phyloP scores from a whole-genome alignment of 1,284 basidiomycete species.

The Trichosporon asahii region DNA sequence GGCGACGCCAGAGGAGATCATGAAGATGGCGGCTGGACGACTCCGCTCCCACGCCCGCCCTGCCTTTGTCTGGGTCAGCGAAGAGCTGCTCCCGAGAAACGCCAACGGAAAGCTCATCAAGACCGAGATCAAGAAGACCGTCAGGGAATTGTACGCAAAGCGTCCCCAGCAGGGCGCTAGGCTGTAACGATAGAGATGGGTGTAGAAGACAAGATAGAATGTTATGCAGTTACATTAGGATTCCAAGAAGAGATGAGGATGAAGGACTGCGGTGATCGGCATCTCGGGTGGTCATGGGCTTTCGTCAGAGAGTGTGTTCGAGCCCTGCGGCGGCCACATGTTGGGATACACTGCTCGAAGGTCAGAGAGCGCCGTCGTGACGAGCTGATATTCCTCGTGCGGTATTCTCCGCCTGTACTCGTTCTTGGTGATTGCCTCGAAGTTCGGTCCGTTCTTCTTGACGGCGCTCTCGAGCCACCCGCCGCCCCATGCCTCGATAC shows the following conservation, averaged over 20 bases:
- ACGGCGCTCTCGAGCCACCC: not conserved
- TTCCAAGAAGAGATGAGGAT: not conserved
- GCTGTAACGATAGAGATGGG: slow-evolving; percentile 14
- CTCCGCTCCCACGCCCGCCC: slow-evolving; percentile 18
- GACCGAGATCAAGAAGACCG: slow-evolving; percentile 22
- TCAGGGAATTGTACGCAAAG: slow-evolving; percentile 17
- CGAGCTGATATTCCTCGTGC: not conserved
- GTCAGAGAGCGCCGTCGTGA: not conserved
- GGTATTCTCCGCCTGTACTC: not conserved
- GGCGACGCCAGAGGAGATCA: slow-evolving; percentile 14
- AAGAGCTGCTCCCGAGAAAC: slow-evolving; percentile 16
- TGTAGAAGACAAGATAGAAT: slow-evolving; percentile 2
- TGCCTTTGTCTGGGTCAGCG: slow-evolving; percentile 13
- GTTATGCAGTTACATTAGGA: not conserved
- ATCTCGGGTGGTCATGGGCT: not conserved
- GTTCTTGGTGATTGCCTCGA: not conserved
- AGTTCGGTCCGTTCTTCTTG: not conserved
- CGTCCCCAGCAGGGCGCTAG: slow-evolving; percentile 28
- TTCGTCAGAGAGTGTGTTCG: not conserved
- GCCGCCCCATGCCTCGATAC: not conserved
- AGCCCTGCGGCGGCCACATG: not conserved
- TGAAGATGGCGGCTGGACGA: not conserved
- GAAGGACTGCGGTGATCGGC: not conserved
- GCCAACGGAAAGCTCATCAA: slow-evolving; percentile 25
- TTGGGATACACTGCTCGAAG: not conserved